Evolutionary conservation across 345 rosid species (phyloP).

Genomic region (Balakata baccata): DNA sequence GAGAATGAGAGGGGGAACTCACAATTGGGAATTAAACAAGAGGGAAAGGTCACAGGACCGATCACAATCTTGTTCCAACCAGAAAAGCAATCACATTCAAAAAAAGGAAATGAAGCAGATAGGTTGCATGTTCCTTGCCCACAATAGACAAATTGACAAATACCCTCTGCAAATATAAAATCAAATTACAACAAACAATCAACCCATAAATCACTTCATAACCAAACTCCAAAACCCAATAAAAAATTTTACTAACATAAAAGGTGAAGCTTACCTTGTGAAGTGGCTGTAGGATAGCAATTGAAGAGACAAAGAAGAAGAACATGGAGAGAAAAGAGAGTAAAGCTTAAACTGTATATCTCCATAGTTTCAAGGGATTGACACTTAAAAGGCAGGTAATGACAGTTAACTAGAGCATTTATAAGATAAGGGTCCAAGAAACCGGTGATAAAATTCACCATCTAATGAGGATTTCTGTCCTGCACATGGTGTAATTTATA

Average conservation of each 20-base stretch:
- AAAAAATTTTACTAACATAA: not conserved
- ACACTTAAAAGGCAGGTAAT: not conserved
- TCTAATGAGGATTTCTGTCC: too few relatives aligned
- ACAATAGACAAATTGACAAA: constrained; percentile 24
- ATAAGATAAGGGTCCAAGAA: not conserved
- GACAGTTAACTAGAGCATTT: not conserved
- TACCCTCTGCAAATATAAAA: not conserved
- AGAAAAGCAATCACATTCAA: constrained; percentile 40
- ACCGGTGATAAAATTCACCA: not conserved
- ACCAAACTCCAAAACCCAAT: too few relatives aligned
- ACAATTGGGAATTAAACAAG: constrained; percentile 51
- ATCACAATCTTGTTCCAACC: constrained; percentile 49
- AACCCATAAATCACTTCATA: too few relatives aligned
- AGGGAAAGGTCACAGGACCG: constrained; percentile 30
- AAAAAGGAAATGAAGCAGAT: not conserved
- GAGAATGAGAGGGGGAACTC: constrained; percentile 11
- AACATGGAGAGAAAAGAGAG: constrained; percentile 12
- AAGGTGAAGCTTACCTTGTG: constrained; percentile 11
- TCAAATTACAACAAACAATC: not conserved
- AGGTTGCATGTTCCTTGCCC: constrained; percentile 39
- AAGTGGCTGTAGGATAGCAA: not conserved
- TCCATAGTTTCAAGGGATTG: not conserved
- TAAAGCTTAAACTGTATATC: constrained; percentile 5
- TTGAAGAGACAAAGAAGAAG: constrained; percentile 19
- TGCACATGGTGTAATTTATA: too few relatives aligned